phyloP scores from a whole-genome alignment of 805 yeast genomes.

The Cyberlindnera lachancei region DNA sequence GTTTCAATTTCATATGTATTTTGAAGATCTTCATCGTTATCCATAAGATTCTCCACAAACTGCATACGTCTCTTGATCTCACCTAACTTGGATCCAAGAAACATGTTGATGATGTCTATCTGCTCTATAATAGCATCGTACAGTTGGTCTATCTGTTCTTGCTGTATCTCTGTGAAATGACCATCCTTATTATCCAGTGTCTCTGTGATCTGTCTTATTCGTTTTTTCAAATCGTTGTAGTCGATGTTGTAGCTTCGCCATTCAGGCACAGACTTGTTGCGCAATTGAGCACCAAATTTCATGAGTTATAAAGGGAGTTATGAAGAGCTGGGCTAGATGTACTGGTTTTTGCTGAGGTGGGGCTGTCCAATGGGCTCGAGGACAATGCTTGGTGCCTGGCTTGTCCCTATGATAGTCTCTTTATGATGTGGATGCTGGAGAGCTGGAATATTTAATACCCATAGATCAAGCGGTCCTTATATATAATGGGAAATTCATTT shows the following conservation, averaged over 20 bases:
- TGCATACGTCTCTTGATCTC: slow-evolving; percentile 52
- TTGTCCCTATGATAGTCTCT: too few species aligned
- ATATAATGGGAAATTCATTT: too few species aligned
- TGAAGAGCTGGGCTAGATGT: background rate
- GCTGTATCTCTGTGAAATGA: too few species aligned
- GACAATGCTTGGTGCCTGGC: too few species aligned
- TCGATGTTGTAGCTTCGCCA: slow-evolving; percentile 83
- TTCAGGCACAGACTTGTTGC: slow-evolving; percentile 73
- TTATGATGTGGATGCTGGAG: too few species aligned
- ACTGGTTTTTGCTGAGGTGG: background rate
- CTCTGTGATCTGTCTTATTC: slow-evolving; percentile 47
- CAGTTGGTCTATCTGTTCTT: slow-evolving; percentile 24
- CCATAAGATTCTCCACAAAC: slow-evolving; percentile 31
- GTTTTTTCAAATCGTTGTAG: slow-evolving; percentile 66
- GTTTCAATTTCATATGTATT: slow-evolving; percentile 17
- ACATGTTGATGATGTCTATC: slow-evolving; percentile 51
- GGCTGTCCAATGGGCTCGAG: too few species aligned
- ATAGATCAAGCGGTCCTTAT: too few species aligned
- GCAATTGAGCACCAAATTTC: slow-evolving; percentile 82
- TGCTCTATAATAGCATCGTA: slow-evolving; percentile 43
- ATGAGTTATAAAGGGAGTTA: slow-evolving; percentile 27
- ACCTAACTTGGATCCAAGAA: slow-evolving; percentile 59
- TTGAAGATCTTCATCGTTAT: slow-evolving; percentile 7
- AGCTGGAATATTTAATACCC: too few species aligned
- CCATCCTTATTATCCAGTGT: slow-evolving; percentile 29